phyloP scores from a whole-genome alignment of 2,329 filamentous ascomycete genomes.

The Aspergillus calidoustus region DNA sequence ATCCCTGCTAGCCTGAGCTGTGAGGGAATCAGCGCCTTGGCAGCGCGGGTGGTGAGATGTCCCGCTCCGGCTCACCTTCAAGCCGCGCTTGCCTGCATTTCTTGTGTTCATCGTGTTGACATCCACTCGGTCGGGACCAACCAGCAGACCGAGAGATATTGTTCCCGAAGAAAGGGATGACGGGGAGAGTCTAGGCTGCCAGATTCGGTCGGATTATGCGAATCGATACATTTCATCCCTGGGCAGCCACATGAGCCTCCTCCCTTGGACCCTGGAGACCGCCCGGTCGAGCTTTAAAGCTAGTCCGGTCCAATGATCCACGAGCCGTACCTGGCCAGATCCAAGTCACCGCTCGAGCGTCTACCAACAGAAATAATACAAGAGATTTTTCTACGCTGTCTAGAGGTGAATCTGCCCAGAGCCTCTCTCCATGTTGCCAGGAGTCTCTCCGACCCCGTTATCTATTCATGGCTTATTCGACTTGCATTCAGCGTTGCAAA shows the following conservation, averaged over 20 bases:
- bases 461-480: conserved; percentile 51
- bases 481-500: conserved; percentile 49
- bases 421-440: conserved; percentile 48
- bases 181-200: neutral
- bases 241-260: conserved; percentile 11
- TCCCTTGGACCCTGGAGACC: conserved; percentile 2
- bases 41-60: neutral
- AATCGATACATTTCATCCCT: conserved; percentile 5
- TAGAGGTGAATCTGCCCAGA: conserved; percentile 54
- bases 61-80: neutral
- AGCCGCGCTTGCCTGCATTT: neutral
- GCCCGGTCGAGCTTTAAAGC: conserved; percentile 9
- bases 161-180: neutral
- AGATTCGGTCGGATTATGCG: neutral
- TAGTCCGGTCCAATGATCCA: conserved; percentile 14
- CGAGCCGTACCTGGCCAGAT: conserved; percentile 2
- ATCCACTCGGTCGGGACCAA: conserved; percentile 4
- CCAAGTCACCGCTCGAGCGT: conserved; percentile 40
- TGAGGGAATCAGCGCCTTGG: neutral
- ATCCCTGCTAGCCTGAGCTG: too few relatives aligned
- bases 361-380: conserved; percentile 56
- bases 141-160: neutral
- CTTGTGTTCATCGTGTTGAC: neutral
- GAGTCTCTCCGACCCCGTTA: conserved; percentile 43
- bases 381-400: conserved; percentile 54